phyloP scores from a whole-genome alignment of 1,284 basidiomycete species.

The Marasmius tenuissimus region DNA sequence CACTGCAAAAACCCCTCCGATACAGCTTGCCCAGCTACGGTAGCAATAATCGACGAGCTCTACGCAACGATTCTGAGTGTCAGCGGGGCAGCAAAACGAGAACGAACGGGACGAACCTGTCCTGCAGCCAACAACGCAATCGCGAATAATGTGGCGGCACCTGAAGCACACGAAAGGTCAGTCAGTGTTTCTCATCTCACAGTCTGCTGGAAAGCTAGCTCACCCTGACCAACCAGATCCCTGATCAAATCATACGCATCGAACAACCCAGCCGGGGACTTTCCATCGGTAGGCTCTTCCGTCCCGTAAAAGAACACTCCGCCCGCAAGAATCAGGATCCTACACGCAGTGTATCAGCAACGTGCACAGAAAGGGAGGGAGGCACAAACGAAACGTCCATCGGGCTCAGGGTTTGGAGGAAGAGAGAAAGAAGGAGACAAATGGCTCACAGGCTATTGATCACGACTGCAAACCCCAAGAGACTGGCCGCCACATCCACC shows the following conservation, averaged over 20 bases:
- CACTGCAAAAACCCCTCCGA: constrained; percentile 86
- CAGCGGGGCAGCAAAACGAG: too few relatives aligned
- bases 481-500: constrained; percentile 50
- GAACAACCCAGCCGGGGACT: constrained; percentile 52
- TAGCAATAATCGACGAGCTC: constrained; percentile 75
- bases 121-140: constrained; percentile 77
- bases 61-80: too few relatives aligned
- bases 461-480: constrained; percentile 67
- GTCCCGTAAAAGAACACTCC: constrained; percentile 50
- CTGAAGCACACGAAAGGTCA: constrained; percentile 27
- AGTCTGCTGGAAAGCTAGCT: constrained; percentile 14
- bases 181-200: not conserved
- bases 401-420: too few relatives aligned
- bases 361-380: not conserved
- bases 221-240: constrained; percentile 59
- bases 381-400: not conserved
- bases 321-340: constrained; percentile 55
- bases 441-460: constrained; percentile 61
- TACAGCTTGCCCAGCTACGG: constrained; percentile 80
- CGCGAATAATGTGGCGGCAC: constrained; percentile 74
- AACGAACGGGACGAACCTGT: constrained; percentile 53
- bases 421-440: too few relatives aligned
- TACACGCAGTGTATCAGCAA: constrained; percentile 18
- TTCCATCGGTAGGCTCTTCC: constrained; percentile 31
- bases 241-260: constrained; percentile 68